A percentile compares a stretch with the other conserved stretches of the same genome.
Conservation (phyloP, 495 filamentous ascomycete species). For the Podospora fimiseda region DNA sequence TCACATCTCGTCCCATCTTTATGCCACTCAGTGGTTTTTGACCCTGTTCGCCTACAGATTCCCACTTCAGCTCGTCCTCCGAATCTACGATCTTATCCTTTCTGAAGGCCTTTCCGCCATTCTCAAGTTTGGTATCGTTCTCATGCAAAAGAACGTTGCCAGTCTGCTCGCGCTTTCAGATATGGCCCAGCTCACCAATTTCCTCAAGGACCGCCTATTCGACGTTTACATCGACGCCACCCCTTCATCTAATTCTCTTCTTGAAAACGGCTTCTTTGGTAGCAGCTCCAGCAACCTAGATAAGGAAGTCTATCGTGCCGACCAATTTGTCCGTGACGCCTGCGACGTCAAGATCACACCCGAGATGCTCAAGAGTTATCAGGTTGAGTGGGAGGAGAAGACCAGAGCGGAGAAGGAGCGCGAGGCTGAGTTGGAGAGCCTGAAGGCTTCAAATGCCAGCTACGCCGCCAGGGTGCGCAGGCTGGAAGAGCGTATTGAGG, state of each 20-base stretch:
- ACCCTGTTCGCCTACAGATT: constrained; percentile 99
- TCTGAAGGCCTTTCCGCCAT: constrained; percentile 91
- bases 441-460: constrained; percentile 57
- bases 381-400: constrained; percentile 87
- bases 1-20: constrained; percentile 82
- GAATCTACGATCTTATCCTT: constrained; percentile 94
- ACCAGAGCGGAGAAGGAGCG: constrained; percentile 68
- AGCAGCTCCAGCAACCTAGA: constrained; percentile 75
- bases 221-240: constrained; percentile 95
- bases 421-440: constrained; percentile 71
- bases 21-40: constrained; percentile 98
- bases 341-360: constrained; percentile 81
- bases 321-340: constrained; percentile 87
- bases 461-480: constrained; percentile 66
- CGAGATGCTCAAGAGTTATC: constrained; percentile 72
- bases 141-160: constrained; percentile 88
- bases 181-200: constrained; percentile 78
- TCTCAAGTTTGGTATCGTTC: constrained; percentile 83
- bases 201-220: constrained; percentile 88
- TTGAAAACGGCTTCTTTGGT: constrained; percentile 97
- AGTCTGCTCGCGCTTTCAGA: constrained; percentile 80
- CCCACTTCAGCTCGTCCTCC: constrained; percentile 88
- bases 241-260: constrained; percentile 76
- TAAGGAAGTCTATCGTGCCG: constrained; percentile 92
- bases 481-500: constrained; percentile 82